Conservation (phyloP, 495 filamentous ascomycete genomes). For the Talaromyces nanjingensis region DNA sequence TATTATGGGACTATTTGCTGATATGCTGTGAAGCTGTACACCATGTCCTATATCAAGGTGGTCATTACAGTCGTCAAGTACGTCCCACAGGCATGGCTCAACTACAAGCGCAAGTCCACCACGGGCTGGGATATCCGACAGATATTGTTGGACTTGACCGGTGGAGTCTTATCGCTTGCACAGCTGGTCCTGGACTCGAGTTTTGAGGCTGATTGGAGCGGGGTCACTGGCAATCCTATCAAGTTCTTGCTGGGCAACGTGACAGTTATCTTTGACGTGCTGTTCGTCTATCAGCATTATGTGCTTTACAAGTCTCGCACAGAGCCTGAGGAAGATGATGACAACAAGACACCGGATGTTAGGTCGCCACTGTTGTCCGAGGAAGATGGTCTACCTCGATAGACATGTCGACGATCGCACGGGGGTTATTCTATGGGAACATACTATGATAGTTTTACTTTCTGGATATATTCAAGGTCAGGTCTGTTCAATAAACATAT, state of each 20-base stretch:
- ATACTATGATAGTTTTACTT: background rate
- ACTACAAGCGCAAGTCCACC: conserved; percentile 77
- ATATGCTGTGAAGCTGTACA: conserved; percentile 57
- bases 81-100: conserved; percentile 74
- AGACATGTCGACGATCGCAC: background rate
- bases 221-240: conserved; percentile 83
- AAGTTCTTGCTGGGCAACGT: conserved; percentile 83
- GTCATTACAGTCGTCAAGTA: conserved; percentile 86
- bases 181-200: conserved; percentile 83
- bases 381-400: conserved; percentile 1
- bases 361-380: conserved; percentile 9
- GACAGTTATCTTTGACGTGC: conserved; percentile 73
- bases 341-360: conserved; percentile 11
- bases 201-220: conserved; percentile 79
- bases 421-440: background rate
- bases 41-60: conserved; percentile 81
- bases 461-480: background rate
- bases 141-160: conserved; percentile 77
- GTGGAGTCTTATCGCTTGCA: conserved; percentile 72
- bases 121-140: conserved; percentile 80
- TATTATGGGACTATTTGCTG: background rate
- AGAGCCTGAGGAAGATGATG: conserved; percentile 14
- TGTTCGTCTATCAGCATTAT: conserved; percentile 88
- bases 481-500: background rate
- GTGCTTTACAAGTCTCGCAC: conserved; percentile 52